Base-by-base conservation (phyloP, 495 filamentous ascomycete species). In the Rostrohypoxylon terebratum region DNA sequence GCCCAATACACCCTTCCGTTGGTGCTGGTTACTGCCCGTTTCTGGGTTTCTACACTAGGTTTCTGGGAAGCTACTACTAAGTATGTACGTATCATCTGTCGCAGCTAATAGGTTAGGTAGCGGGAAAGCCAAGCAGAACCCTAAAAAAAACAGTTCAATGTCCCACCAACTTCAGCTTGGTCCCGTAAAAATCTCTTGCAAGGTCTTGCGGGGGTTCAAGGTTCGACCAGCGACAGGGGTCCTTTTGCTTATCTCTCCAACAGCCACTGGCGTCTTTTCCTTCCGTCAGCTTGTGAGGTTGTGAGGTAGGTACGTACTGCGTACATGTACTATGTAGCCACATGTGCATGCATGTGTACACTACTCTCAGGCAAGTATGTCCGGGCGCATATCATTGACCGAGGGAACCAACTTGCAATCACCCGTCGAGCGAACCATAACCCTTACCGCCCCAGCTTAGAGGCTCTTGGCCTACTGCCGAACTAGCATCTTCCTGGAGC, bases 71-170 rank as follows among this genome's bases (percentile, higher is more conserved):
- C 40, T 65, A 63, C 63, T 45, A n/a, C n/a, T n/a, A n/a, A n/a
- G n/a, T n/a, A n/a, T n/a, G n/a, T n/a, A 72, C 68, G 69, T 67
- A 72, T 59, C 44, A 68, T 23, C 16, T 50, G 58, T 63, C 53
- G 28, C 28, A 28, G 28, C 28, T 13, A 38, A 9, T 9, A 38
- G 36, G 7, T 38, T n/a, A n/a, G 11, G 36, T 8, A 38, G 13
- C 36, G 13, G 36, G 36, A 38, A 28, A 28, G 36, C 36, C 36
- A 38, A 38, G 36, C 36, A 38, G 11, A 38, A 13, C 4, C 28
- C 28, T 5, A 3, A 28, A 28, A 28, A 28, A 45, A 5, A 18
- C 11, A n/a, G 38, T 42, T 2, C 2, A 9, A 38, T 44, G 14
- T 11, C 6, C 40, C 40, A 44, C 40, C 14, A 44, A 44, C 40